A percentile compares a stretch with the other conserved stretches of the same genome.
Evolutionary conservation across 1,139 yeast genomes (phyloP).

Genomic region (Sugiyamaella neomexicana): DNA sequence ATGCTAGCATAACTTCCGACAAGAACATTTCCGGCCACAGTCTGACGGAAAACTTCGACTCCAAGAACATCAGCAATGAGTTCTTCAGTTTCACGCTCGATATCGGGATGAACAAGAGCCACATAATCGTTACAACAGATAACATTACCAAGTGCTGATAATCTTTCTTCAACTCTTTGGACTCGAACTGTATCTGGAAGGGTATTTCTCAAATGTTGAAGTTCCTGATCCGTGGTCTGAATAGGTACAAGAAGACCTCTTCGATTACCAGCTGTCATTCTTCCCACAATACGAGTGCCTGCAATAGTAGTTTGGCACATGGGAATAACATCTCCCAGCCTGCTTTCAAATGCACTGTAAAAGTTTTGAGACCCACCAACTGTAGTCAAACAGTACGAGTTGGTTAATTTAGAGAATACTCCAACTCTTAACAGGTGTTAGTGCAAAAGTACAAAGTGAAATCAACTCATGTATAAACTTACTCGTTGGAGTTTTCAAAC

Average conservation of each 20-base stretch:
- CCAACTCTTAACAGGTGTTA: constrained; percentile 56
- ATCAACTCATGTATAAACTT: constrained; percentile 28
- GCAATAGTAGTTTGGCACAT: constrained; percentile 97
- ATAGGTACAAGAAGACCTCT: constrained; percentile 96
- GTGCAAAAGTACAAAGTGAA: background rate
- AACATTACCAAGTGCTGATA: constrained; percentile 95
- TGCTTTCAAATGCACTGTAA: constrained; percentile 96
- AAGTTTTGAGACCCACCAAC: constrained; percentile 98
- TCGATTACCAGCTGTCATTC: constrained; percentile 99
- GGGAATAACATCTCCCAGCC: constrained; percentile 93
- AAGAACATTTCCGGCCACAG: constrained; percentile 95
- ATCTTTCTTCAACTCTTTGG: constrained; percentile 96
- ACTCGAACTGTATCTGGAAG: constrained; percentile 95
- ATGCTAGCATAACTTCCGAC: constrained; percentile 96
- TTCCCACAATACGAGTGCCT: constrained; percentile 95
- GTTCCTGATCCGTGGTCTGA: constrained; percentile 98
- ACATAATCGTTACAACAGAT: constrained; percentile 99
- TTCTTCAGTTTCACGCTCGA: constrained; percentile 98
- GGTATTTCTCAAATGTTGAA: constrained; percentile 95
- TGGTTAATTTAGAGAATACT: constrained; percentile 93
- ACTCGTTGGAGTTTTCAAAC: constrained; percentile 95
- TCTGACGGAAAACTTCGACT: constrained; percentile 98
- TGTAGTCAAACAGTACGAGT: constrained; percentile 93
- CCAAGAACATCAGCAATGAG: constrained; percentile 98
- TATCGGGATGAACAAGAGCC: constrained; percentile 98